phyloP scores from a whole-genome alignment of 169 alveolate species.

The Plasmodium vivax region DNA sequence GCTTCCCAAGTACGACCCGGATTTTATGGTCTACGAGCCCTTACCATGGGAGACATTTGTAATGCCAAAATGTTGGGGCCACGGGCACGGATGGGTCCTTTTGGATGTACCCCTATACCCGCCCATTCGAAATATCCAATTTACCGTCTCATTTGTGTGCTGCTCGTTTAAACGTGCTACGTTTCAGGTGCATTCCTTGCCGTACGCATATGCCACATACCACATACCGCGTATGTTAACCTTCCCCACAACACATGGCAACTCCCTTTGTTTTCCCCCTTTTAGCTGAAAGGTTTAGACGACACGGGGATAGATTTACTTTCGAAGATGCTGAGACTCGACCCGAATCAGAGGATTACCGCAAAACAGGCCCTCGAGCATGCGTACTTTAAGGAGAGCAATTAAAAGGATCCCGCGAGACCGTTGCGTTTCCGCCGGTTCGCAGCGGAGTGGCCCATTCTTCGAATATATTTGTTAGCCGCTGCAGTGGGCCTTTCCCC shows the following conservation, averaged over 20 bases:
- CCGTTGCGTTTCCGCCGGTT: not conserved
- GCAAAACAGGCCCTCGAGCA: conserved; percentile 96
- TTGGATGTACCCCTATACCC: not conserved
- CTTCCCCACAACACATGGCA: not conserved
- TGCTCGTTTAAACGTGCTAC: not conserved
- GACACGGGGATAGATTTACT: conserved; percentile 92
- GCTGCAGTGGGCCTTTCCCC: not conserved
- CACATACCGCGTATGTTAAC: not conserved
- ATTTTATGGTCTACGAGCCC: conserved; percentile 79
- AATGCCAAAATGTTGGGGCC: not conserved
- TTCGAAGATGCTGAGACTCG: conserved; percentile 93
- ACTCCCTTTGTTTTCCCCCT: conserved; percentile 76
- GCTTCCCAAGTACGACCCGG: conserved; percentile 93
- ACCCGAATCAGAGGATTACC: conserved; percentile 95
- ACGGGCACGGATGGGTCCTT: not conserved
- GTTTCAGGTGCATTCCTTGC: not conserved
- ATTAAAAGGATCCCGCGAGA: not conserved
- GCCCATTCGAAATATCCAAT: not conserved
- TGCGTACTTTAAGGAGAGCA: conserved; percentile 92
- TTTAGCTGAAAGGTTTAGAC: conserved; percentile 79
- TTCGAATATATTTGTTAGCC: not conserved
- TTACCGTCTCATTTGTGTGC: not conserved
- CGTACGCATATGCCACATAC: not conserved
- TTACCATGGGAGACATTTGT: conserved; percentile 85
- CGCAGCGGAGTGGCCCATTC: not conserved